Conservation (phyloP, 2,329 filamentous ascomycete species). For the Hypocrella siamensis region DNA sequence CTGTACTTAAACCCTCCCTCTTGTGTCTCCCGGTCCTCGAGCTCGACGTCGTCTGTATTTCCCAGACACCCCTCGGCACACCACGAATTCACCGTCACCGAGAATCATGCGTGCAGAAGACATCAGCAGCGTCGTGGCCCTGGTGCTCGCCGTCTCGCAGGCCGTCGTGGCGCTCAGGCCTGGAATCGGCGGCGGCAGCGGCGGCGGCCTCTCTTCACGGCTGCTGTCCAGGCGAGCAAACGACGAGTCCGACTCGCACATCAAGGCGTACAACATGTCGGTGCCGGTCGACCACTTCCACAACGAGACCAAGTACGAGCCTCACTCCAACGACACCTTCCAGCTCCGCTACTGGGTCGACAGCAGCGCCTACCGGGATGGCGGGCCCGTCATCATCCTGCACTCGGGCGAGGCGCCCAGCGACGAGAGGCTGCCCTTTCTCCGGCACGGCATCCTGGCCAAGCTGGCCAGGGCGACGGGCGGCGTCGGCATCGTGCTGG, state of each 20-base stretch:
- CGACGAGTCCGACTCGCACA: too few species aligned
- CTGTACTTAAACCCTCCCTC: too few species aligned
- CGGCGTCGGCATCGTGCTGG: slow-evolving; percentile 65
- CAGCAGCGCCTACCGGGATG: slow-evolving; percentile 54
- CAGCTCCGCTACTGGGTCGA: slow-evolving; percentile 74
- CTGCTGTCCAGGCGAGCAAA: too few species aligned
- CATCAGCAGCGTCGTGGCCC: too few species aligned
- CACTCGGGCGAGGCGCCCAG: slow-evolving; percentile 55
- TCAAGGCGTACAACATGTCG: slow-evolving; percentile 15
- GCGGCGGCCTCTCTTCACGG: too few species aligned
- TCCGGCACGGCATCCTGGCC: slow-evolving; percentile 64
- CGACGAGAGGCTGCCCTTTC: slow-evolving; percentile 45
- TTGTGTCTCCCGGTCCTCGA: too few species aligned
- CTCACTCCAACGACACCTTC: slow-evolving; percentile 55
- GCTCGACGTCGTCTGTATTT: too few species aligned
- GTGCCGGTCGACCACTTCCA: slow-evolving; percentile 68
- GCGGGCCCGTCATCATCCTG: slow-evolving; percentile 69
- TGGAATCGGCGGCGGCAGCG: neutral
- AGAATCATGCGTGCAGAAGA: too few species aligned
- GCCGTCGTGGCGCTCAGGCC: neutral
- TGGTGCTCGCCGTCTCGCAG: too few species aligned
- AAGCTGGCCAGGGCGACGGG: slow-evolving; percentile 54
- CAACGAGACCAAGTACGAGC: slow-evolving; percentile 62
- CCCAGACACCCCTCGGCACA: too few species aligned
- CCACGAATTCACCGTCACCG: too few species aligned